Conservation (phyloP, 768 basidiomycete species). For the Lyophyllum decastes region DNA sequence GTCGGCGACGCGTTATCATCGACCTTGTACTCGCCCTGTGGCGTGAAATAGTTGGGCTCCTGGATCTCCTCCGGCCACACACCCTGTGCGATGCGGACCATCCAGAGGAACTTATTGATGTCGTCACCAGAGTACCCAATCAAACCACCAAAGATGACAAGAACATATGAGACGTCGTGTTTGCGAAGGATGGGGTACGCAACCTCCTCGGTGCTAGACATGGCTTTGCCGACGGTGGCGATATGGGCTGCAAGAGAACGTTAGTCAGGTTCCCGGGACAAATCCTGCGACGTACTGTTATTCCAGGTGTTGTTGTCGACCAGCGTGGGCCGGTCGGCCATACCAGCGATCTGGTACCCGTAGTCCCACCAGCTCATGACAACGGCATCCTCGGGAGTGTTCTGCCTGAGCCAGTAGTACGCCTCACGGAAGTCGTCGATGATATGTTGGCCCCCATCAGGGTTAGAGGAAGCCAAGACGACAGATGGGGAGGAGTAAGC, state of each 20-base stretch:
- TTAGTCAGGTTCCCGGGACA: not conserved
- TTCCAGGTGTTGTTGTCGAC: conserved; percentile 99
- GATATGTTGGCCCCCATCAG: conserved; percentile 89
- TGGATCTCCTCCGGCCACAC: conserved; percentile 99
- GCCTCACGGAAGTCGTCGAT: conserved; percentile 99
- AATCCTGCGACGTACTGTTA: conserved; percentile 68
- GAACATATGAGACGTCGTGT: conserved; percentile 96
- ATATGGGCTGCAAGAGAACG: conserved; percentile 71
- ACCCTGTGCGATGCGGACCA: conserved; percentile 93
- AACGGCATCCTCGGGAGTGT: conserved; percentile 89
- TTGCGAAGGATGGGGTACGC: conserved; percentile 97
- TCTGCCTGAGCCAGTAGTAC: conserved; percentile 97
- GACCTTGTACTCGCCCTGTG: conserved; percentile 89
- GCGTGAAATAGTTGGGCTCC: conserved; percentile 92
- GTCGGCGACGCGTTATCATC: conserved; percentile 81
- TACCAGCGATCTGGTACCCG: conserved; percentile 98
- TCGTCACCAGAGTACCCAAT: conserved; percentile 98
- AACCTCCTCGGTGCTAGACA: conserved; percentile 91
- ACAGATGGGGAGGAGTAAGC: conserved; percentile 99
- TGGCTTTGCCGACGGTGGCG: conserved; percentile 98
- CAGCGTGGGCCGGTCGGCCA: conserved; percentile 94
- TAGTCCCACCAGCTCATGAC: conserved; percentile 99
- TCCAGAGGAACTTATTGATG: conserved; percentile 99
- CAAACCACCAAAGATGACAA: conserved; percentile 96
- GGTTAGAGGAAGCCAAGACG: conserved; percentile 76